phyloP scores from a whole-genome alignment of 305 asterid genomes.

The Lippia alba region DNA sequence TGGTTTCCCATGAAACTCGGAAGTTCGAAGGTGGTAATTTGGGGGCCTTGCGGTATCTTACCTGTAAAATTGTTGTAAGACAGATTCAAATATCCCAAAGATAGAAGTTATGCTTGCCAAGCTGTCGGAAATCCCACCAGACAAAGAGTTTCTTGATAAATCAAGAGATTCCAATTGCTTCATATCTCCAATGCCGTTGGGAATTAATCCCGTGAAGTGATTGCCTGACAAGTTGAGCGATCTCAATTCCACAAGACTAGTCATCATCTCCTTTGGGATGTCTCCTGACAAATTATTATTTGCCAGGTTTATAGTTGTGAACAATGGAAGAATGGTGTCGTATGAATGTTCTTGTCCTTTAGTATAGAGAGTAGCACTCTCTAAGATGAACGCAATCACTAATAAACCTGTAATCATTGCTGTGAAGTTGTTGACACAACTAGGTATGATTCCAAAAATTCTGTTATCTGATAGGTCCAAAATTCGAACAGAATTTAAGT shows the following conservation, averaged over 20 bases:
- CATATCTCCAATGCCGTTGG: slow-evolving; percentile 39
- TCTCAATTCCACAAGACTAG: slow-evolving; percentile 31
- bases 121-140: slow-evolving; percentile 36
- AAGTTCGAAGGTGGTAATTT: not conserved
- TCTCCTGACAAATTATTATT: slow-evolving; percentile 33
- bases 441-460: no score
- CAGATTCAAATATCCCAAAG: slow-evolving; percentile 9
- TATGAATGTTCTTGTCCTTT: slow-evolving; percentile 34
- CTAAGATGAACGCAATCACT: not conserved
- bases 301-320: slow-evolving; percentile 37
- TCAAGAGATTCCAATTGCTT: slow-evolving; percentile 38
- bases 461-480: no score
- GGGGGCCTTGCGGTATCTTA: slow-evolving; percentile 22
- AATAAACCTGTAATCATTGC: slow-evolving; percentile 5
- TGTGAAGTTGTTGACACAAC: no score
- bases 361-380: slow-evolving; percentile 12
- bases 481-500: no score
- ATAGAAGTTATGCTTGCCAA: slow-evolving; percentile 21
- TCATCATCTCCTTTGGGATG: slow-evolving; percentile 36
- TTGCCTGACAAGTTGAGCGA: slow-evolving; percentile 36
- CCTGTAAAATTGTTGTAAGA: slow-evolving; percentile 26
- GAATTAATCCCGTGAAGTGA: slow-evolving; percentile 35
- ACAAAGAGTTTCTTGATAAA: slow-evolving; percentile 38
- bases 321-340: slow-evolving; percentile 28
- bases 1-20: slow-evolving; percentile 15